phyloP scores from a whole-genome alignment of 2,329 filamentous ascomycete genomes.

The Ilyonectria sp. region DNA sequence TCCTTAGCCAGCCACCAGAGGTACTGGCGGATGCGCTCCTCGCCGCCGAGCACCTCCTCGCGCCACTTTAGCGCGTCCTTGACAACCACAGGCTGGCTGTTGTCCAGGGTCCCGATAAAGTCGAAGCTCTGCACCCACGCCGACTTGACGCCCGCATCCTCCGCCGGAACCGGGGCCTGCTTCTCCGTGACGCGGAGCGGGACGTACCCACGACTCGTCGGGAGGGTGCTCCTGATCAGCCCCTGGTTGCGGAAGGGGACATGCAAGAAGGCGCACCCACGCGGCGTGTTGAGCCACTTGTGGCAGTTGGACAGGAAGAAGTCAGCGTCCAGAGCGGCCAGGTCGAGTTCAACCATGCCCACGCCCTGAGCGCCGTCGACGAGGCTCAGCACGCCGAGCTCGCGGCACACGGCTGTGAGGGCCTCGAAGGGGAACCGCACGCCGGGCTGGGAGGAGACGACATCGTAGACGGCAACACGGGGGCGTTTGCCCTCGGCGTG shows the following conservation, averaged over 20 bases:
- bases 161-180: no score
- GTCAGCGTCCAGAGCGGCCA: conserved; percentile 78
- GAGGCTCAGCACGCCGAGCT: conserved; percentile 78
- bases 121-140: no score
- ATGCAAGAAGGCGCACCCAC: conserved; percentile 84
- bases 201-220: conserved; percentile 83
- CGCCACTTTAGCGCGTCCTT: no score
- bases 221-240: conserved; percentile 79
- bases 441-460: conserved; percentile 82
- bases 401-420: conserved; percentile 74
- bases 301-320: conserved; percentile 90
- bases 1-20: no score
- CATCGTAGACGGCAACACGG: conserved; percentile 80
- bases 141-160: no score
- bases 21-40: no score
- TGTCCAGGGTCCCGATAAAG: no score
- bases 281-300: conserved; percentile 88
- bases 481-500: conserved; percentile 71
- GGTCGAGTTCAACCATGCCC: conserved; percentile 81
- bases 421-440: conserved; percentile 82
- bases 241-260: conserved; percentile 82
- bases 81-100: no score
- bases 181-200: conserved; percentile 54
- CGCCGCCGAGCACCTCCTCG: no score
- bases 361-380: conserved; percentile 88